Percentiles rank a stretch among this genome's conserved stretches.
These are phyloP conservation scores for Alnus glutinosa DNA, from an alignment of 306 rosid genomes.

Conservation along the genomic window DNA sequence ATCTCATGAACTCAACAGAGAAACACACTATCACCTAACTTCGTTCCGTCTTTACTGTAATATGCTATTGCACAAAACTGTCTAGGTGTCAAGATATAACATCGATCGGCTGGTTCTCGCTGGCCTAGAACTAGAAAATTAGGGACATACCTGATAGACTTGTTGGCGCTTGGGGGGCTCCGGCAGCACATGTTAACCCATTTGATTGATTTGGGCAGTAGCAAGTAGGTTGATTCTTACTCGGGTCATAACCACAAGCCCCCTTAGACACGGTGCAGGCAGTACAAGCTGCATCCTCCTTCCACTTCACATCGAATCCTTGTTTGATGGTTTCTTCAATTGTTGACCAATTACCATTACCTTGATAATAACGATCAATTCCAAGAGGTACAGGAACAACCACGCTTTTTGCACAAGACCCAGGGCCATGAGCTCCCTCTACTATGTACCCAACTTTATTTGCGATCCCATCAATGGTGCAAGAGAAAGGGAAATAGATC, in stretches of 20 bases:
- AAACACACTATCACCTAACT: not conserved
- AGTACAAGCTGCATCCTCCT: conserved; percentile 35
- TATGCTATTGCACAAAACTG: too few species aligned
- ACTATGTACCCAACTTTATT: not conserved
- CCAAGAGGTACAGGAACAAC: conserved; percentile 22
- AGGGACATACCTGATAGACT: not conserved
- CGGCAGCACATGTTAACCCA: not conserved
- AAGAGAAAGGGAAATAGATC: not conserved
- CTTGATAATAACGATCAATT: not conserved
- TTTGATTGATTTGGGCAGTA: conserved; percentile 25
- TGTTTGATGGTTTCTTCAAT: conserved; percentile 6
- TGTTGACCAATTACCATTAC: not conserved
- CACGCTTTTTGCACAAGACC: conserved; percentile 21
- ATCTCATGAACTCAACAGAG: too few species aligned
- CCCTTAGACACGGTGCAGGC: conserved; percentile 29
- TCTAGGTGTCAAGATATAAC: too few species aligned
- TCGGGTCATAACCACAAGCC: conserved; percentile 42
- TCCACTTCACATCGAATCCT: conserved; percentile 39
- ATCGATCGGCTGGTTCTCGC: too few species aligned
- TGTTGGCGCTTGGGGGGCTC: not conserved
- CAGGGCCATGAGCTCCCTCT: not conserved
- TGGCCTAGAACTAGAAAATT: not conserved
- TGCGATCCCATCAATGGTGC: not conserved
- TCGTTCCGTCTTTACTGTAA: not conserved
- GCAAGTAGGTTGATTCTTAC: conserved; percentile 21